Evolutionary conservation across 768 basidiomycete species (phyloP).

Genomic region (Podaxis sp.): DNA sequence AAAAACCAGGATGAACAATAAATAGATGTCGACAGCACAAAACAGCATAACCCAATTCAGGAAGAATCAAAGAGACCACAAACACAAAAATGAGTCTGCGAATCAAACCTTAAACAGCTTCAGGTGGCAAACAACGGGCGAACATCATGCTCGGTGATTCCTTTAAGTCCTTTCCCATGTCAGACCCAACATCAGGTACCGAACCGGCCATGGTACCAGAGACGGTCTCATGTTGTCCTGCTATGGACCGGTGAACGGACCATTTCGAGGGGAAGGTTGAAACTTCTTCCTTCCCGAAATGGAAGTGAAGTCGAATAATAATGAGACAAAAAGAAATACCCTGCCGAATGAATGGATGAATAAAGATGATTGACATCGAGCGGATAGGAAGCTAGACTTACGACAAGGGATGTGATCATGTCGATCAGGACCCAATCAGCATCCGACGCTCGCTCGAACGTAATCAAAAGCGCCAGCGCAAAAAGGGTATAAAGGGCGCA

Average conservation of each 20-base stretch:
- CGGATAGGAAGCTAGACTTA: not conserved
- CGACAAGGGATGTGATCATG: constrained; percentile 7
- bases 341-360: not conserved
- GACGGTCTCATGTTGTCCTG: not conserved
- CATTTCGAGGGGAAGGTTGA: not conserved
- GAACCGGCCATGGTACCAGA: not conserved
- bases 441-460: constrained; percentile 5
- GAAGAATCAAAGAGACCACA: no score
- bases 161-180: no score
- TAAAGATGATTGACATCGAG: not conserved
- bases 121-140: no score
- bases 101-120: no score
- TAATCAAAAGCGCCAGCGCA: constrained; percentile 1
- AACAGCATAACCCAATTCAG: no score
- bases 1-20: not conserved
- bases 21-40: not conserved
- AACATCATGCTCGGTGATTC: no score
- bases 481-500: constrained; percentile 11
- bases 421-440: constrained; percentile 11
- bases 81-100: no score
- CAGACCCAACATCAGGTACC: no score
- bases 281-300: not conserved
- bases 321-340: constrained; percentile 9
- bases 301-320: constrained; percentile 3
- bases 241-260: not conserved